Conservation (phyloP, 306 rosid genomes). For the Trichosanthes cucumerina region DNA sequence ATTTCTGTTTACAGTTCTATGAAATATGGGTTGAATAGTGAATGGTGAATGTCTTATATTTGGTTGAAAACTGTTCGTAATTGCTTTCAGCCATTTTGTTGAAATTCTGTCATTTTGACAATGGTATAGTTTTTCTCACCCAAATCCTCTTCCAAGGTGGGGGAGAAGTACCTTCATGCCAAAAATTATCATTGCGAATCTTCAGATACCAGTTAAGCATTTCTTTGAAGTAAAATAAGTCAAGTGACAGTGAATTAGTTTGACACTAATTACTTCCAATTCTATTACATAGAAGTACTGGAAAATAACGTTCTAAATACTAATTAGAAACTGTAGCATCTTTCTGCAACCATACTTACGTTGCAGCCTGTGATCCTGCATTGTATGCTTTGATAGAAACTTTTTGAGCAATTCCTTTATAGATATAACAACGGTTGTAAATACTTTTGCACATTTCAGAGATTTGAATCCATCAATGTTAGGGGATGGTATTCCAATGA, state of each 20-base stretch:
- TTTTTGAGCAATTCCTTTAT: neutral
- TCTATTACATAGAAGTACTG: neutral
- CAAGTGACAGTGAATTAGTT: neutral
- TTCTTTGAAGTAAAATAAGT: neutral
- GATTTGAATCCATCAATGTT: constrained; percentile 39
- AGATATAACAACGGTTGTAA: constrained; percentile 8
- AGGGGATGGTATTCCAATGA: constrained; percentile 44
- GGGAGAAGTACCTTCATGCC: neutral
- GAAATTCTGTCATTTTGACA: neutral
- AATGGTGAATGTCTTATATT: neutral
- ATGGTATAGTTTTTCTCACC: neutral
- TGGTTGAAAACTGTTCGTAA: neutral
- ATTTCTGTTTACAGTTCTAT: neutral
- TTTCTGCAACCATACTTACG: neutral
- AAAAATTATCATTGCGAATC: neutral
- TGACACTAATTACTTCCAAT: neutral
- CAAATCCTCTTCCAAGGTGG: constrained; percentile 4
- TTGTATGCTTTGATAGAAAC: neutral
- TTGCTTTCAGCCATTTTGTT: neutral
- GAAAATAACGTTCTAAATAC: neutral
- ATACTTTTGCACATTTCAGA: constrained; percentile 36
- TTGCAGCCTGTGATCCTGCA: neutral
- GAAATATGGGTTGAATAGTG: neutral
- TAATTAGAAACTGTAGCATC: neutral
- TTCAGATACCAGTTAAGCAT: neutral